Evolutionary conservation across 1,284 basidiomycete species (phyloP), one percentile per base, ranked within the genome.

Genomic region (Neolentinus lepideus): DNA sequence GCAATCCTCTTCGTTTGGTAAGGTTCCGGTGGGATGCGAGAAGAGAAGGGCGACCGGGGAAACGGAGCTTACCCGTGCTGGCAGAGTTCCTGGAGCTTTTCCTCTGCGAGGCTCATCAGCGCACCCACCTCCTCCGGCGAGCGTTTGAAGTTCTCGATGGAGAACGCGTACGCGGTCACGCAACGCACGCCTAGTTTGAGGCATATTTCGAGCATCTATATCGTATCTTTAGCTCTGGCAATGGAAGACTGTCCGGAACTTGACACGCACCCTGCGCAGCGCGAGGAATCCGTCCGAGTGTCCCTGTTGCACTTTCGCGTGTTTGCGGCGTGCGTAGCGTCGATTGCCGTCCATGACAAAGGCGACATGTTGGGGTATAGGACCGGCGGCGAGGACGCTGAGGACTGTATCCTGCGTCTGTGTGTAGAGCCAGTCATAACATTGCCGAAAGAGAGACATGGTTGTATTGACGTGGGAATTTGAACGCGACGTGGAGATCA

Each of bases 301-400:
- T 0, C 97, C 96, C 57, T 91, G 76, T 31, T 76, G 73, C 9
- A 92, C 79, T 29, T 79, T 69, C 66, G 84, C 79, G 4, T 85
- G 81, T 21, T 81, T 75, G 60, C 69, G 75, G n/a, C 90, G 79
- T 0, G 97, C 96, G 67, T 92, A 98, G 3, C 97, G 79, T 53
- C 97, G 77, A 69, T 99, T 99, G 3, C 97, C 97, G 65, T 99
- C 97, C 94, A 99, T 97, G 35, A 98, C 90, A 67, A 99, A 96
- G 1, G 91, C 95, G 45, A 99, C 82, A 75, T 99, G 97, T 45
- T 77, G 71, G 0, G 97, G 97, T 21, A 97, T 78, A 1, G 97
- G 96, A 0, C 95, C 96, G 4, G 86, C 75, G 0, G 85, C 75
- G 36, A 95, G 77, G 24, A 92, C 71, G 54, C 72, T 71, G 54